A percentile compares a stretch with the other conserved stretches of the same genome.
Conservation (phyloP, 208 protist species). For the Leishmania braziliensis region DNA sequence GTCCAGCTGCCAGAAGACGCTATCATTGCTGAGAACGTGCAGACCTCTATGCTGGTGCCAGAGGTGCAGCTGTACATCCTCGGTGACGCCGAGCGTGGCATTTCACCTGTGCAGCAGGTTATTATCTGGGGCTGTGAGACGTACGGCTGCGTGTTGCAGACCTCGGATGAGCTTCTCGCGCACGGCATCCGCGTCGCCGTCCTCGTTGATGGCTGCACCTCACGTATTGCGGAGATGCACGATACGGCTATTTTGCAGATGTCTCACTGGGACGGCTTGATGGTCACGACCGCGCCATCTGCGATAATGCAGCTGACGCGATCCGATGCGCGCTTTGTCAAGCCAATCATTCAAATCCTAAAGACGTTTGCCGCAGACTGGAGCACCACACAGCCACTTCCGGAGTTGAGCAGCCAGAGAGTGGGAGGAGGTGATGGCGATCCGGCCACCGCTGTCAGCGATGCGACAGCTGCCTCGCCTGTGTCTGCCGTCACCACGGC, state of each 20-base stretch:
- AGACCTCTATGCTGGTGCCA: conserved; percentile 52
- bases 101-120: conserved; percentile 62
- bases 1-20: conserved; percentile 46
- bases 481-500: background rate
- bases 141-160: conserved; percentile 73
- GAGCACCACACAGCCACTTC: background rate
- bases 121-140: conserved; percentile 79
- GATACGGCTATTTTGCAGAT: conserved; percentile 38
- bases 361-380: conserved; percentile 25
- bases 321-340: conserved; percentile 29
- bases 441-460: background rate
- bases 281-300: conserved; percentile 33
- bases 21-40: conserved; percentile 47
- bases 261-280: conserved; percentile 44
- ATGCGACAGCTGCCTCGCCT: background rate
- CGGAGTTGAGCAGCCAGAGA: background rate
- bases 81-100: conserved; percentile 25
- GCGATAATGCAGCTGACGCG: conserved; percentile 42
- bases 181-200: conserved; percentile 62
- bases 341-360: conserved; percentile 23
- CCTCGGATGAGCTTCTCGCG: conserved; percentile 57
- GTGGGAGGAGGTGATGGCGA: background rate
- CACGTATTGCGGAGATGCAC: conserved; percentile 37
- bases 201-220: conserved; percentile 47
- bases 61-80: conserved; percentile 40